phyloP scores from a whole-genome alignment of 768 basidiomycete genomes.

The Cyclocybe aegerita region DNA sequence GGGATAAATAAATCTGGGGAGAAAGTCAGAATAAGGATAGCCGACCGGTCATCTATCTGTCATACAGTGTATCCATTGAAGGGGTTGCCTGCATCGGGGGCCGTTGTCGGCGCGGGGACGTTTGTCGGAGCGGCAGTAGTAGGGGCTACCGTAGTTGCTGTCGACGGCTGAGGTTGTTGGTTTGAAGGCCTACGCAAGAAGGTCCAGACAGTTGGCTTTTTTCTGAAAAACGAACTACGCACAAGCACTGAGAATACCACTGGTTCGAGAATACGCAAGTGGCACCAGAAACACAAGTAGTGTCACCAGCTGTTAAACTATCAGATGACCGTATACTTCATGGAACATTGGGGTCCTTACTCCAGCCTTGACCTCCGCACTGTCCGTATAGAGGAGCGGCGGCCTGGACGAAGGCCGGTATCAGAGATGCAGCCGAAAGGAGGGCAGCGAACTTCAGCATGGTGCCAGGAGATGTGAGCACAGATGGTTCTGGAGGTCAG shows the following conservation, averaged over 20 bases:
- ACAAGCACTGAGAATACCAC: slow-evolving; percentile 44
- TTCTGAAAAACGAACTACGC: slow-evolving; percentile 8
- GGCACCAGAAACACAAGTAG: slow-evolving; percentile 38
- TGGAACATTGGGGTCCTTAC: slow-evolving; percentile 28
- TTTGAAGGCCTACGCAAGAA: slow-evolving; percentile 16
- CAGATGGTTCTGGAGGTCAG: slow-evolving; percentile 11
- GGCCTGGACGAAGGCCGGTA: slow-evolving; percentile 44
- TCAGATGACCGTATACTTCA: too few relatives aligned
- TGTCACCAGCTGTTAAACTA: slow-evolving; percentile 30
- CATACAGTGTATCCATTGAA: slow-evolving; percentile 47
- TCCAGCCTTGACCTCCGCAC: slow-evolving; percentile 53
- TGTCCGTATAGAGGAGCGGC: slow-evolving; percentile 46
- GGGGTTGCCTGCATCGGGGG: slow-evolving; percentile 50
- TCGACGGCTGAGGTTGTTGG: slow-evolving; percentile 16
- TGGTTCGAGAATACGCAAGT: slow-evolving; percentile 32
- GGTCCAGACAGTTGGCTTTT: too few relatives aligned
- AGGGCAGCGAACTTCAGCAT: slow-evolving; percentile 49
- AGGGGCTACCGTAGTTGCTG: slow-evolving; percentile 17
- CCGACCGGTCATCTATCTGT: not conserved
- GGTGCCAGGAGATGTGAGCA: slow-evolving; percentile 3
- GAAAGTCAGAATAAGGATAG: not conserved
- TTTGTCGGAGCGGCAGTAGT: slow-evolving; percentile 21
- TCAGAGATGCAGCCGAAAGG: slow-evolving; percentile 38
- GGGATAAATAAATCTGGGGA: slow-evolving; percentile 47
- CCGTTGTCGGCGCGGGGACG: slow-evolving; percentile 27